Base-by-base conservation (phyloP, 768 basidiomycete genomes). In the Boletales sp. region DNA sequence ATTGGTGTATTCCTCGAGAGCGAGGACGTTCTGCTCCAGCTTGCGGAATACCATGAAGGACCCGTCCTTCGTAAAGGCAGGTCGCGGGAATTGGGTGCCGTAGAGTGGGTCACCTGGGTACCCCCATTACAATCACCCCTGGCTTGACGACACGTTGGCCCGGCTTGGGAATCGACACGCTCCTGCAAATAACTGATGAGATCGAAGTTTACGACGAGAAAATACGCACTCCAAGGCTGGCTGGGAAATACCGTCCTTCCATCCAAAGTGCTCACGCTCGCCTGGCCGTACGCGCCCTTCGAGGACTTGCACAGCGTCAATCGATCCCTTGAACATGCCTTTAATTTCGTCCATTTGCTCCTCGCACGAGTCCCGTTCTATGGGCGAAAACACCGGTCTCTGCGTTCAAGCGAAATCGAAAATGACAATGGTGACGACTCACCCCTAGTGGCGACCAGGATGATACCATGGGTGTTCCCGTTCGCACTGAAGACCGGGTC, bases 241-340 rank as follows among this genome's bases (percentile, higher is more conserved):
- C 57, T 81, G 76, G 2, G 78, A 76, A 34, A 81, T 72, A 1
- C 78, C 77, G 55, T 81, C 80, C 53, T 53, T 60, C 71, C 29
- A 81, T 3, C 80, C 79, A 48, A 81, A 81, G 69, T 79, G 78
- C 61, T 82, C 79, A 50, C 78, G 76, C 11, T 56, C 36, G 13
- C 49, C 17, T 49, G 42, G 5, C 11, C 42, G 19, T 12, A 44
- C 37, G 10, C 8, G 37, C 5, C 48, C 48, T 5, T 50, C 35
- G 27, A 19, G 19, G 17, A 38, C 8, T 13, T 39, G 7, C 27
- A 38, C 12, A n/a, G 39, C 37, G 0, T 29, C 6, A 17, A 39
- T 46, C 11, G 37, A 38, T 19, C 29, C 27, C 1, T 6, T 29
- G n/a, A 46, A 46, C 14, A 46, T 27, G 24, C 12, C 34, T 18